Evolutionary conservation across 2,329 filamentous ascomycete species (phyloP).

Genomic region (Diaporthe sp.): DNA sequence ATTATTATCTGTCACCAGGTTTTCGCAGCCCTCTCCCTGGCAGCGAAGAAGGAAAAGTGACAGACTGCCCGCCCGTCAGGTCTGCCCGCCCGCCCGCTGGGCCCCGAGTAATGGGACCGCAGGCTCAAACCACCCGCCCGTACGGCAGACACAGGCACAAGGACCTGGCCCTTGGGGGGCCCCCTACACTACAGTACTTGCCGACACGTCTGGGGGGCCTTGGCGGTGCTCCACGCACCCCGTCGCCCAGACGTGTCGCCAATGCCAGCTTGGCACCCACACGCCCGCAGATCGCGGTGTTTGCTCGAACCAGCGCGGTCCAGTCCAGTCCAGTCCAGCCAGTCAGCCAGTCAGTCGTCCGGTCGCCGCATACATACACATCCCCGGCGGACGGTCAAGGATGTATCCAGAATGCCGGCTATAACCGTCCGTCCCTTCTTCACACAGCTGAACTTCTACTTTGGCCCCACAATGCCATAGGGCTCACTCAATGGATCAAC

Average conservation of each 20-base stretch:
- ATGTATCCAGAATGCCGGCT: slow-evolving; percentile 1
- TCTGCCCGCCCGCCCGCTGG: background rate
- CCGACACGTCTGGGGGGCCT: slow-evolving; percentile 22
- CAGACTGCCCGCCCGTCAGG: background rate
- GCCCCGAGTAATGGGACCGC: slow-evolving; percentile 16
- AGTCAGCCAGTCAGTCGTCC: background rate
- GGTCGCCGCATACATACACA: background rate
- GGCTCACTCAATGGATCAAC: background rate
- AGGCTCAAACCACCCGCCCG: background rate
- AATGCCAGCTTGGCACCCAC: slow-evolving; percentile 15
- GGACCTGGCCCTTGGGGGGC: background rate
- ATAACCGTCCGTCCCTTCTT: slow-evolving; percentile 11
- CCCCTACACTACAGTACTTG: background rate
- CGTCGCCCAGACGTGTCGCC: background rate
- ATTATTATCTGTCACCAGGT: background rate
- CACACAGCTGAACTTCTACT: background rate
- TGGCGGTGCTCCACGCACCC: slow-evolving; percentile 24
- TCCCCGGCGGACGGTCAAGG: background rate
- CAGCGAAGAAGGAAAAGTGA: background rate
- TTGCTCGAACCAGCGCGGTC: background rate
- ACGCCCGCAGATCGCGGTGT: background rate
- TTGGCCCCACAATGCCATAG: background rate
- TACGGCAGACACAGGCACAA: background rate
- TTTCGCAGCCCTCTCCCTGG: background rate
- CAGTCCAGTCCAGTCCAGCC: no score